phyloP scores from a whole-genome alignment of 148 eudicot species.

The Silene uniflora region DNA sequence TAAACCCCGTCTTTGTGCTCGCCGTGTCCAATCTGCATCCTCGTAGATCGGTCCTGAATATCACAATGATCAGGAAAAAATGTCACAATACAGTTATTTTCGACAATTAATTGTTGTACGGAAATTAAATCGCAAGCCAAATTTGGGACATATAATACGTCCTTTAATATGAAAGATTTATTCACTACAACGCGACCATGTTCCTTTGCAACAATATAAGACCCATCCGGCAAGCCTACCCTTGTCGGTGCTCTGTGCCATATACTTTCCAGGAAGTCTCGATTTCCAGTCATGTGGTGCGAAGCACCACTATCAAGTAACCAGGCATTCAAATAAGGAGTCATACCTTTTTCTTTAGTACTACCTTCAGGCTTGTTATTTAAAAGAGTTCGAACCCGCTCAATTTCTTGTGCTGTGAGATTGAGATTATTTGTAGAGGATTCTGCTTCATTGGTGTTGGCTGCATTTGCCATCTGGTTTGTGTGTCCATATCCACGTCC shows the following conservation, averaged over 20 bases:
- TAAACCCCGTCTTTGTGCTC: not conserved
- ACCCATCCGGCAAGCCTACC: not conserved
- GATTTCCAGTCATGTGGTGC: not conserved
- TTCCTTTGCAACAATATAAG: not conserved
- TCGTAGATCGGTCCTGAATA: conserved; percentile 11
- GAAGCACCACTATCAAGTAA: not conserved
- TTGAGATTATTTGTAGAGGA: too few species aligned
- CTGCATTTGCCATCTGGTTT: too few species aligned
- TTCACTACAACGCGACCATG: not conserved
- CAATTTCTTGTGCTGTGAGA: too few species aligned
- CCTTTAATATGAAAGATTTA: not conserved
- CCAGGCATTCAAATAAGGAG: not conserved
- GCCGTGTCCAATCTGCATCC: conserved; percentile 7
- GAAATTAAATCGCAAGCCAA: not conserved
- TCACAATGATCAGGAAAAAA: not conserved
- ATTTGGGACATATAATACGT: not conserved
- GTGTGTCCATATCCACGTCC: too few species aligned
- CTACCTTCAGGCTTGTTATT: too few species aligned
- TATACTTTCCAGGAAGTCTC: not conserved
- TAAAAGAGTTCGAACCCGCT: too few species aligned
- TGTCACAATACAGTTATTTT: not conserved
- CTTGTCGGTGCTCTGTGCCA: not conserved
- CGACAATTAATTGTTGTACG: not conserved
- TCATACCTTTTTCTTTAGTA: too few species aligned
- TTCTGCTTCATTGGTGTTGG: too few species aligned